Conservation (phyloP, 106 monocot genomes). For the Vanilla planifolia region DNA sequence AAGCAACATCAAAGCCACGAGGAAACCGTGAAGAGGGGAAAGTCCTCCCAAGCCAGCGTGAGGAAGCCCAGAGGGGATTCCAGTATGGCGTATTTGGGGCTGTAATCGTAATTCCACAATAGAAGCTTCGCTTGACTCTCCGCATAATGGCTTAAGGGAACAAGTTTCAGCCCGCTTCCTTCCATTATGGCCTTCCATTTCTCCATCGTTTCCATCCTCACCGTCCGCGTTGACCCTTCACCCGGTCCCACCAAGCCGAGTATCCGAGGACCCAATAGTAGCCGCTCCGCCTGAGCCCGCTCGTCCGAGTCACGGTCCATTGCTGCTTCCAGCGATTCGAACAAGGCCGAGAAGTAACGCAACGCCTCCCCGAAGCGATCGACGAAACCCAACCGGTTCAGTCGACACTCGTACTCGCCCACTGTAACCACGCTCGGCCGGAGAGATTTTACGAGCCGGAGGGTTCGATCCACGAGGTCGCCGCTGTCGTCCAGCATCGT, state of each 20-base stretch:
- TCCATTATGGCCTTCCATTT: constrained; percentile 76
- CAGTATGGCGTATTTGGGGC: constrained; percentile 54
- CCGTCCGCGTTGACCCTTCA: constrained; percentile 27
- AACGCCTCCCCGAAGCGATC: constrained; percentile 59
- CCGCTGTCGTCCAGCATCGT: constrained; percentile 38
- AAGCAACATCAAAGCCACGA: constrained; percentile 47
- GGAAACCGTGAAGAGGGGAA: constrained; percentile 76
- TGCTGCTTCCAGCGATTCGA: constrained; percentile 76
- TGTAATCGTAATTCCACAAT: constrained; percentile 91
- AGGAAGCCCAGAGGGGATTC: constrained; percentile 65
- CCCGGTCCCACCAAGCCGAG: constrained; percentile 26
- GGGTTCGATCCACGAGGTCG: constrained; percentile 22
- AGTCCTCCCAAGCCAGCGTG: constrained; percentile 68
- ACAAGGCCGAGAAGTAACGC: constrained; percentile 59
- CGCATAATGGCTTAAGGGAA: constrained; percentile 75
- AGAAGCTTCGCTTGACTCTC: constrained; percentile 85
- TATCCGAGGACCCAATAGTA: constrained; percentile 61
- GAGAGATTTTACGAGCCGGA: constrained; percentile 60
- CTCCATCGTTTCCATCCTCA: constrained; percentile 53
- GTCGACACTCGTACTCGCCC: constrained; percentile 63
- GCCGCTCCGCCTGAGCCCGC: constrained; percentile 50
- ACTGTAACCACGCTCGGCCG: constrained; percentile 72
- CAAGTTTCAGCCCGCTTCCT: constrained; percentile 38
- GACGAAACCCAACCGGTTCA: constrained; percentile 45
- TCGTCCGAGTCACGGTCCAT: constrained; percentile 56